Evolutionary conservation across 2,329 filamentous ascomycete genomes (phyloP).

Genomic region (Clonostachys solani): DNA sequence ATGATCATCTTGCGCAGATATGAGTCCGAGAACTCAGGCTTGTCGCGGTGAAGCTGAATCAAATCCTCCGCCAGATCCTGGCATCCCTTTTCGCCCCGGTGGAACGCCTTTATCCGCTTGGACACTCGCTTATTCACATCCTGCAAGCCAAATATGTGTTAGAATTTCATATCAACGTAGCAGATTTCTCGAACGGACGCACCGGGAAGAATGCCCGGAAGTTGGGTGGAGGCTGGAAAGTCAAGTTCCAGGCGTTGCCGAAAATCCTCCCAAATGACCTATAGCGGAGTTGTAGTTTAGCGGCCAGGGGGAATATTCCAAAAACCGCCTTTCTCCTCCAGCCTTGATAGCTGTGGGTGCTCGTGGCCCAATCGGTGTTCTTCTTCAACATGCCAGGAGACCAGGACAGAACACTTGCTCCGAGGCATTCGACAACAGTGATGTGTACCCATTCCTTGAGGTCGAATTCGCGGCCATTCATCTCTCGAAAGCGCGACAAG

Average conservation of each 20-base stretch:
- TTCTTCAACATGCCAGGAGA: slow-evolving; percentile 40
- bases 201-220: slow-evolving; percentile 48
- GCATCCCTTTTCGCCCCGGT: slow-evolving; percentile 19
- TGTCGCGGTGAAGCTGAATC: slow-evolving; percentile 37
- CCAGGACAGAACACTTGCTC: slow-evolving; percentile 45
- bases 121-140: slow-evolving; percentile 25
- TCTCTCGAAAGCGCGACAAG: slow-evolving; percentile 24
- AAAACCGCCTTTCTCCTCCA: slow-evolving; percentile 50
- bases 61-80: slow-evolving; percentile 41
- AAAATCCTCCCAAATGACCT: slow-evolving; percentile 31
- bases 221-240: slow-evolving; percentile 32
- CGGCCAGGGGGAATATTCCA: slow-evolving; percentile 39
- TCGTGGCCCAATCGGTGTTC: slow-evolving; percentile 39
- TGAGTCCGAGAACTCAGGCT: slow-evolving; percentile 37
- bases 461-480: slow-evolving; percentile 35
- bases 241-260: slow-evolving; percentile 36
- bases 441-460: slow-evolving; percentile 55
- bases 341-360: slow-evolving; percentile 40
- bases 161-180: not conserved
- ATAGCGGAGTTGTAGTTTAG: slow-evolving; percentile 30
- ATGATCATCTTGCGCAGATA: slow-evolving; percentile 48
- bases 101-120: slow-evolving; percentile 22
- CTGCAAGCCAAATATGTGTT: slow-evolving; percentile 10
- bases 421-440: slow-evolving; percentile 45
- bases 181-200: not conserved